A percentile compares a stretch with the other conserved stretches of the same genome.
These are phyloP conservation scores for Avena eriantha DNA, from an alignment of 176 grass and related monocot genomes.

Conservation along the genomic window DNA sequence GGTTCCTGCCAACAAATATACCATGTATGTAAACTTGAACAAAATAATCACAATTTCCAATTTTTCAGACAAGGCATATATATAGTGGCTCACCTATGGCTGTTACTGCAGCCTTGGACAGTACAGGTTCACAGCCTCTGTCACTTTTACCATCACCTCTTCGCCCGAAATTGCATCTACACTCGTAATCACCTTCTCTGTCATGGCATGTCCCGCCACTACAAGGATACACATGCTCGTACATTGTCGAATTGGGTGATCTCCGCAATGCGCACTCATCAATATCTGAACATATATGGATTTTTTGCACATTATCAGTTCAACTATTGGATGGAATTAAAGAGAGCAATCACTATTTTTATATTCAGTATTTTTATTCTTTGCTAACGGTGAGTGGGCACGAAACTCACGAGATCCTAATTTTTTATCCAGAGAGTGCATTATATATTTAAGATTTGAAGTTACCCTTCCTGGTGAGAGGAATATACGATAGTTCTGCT, in stretches of 20 bases:
- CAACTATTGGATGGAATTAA: background rate
- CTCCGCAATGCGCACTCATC: background rate
- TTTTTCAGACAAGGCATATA: no score
- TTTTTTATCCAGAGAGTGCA: background rate
- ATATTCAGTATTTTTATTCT: background rate
- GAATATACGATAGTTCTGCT: background rate
- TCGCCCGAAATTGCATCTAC: background rate
- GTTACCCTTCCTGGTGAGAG: background rate
- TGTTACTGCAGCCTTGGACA: background rate
- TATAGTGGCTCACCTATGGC: background rate
- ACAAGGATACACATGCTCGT: background rate
- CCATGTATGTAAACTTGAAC: no score
- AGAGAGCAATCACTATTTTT: background rate
- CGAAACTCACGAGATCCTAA: background rate
- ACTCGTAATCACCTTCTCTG: background rate
- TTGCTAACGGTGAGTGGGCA: background rate
- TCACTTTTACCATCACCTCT: background rate
- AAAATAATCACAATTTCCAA: no score
- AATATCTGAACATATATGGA: constrained; percentile 1
- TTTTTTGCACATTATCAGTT: background rate
- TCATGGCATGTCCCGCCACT: background rate
- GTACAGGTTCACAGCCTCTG: background rate
- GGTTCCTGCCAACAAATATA: background rate
- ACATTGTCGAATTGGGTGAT: background rate
- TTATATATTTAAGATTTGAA: background rate